Conservation (phyloP, 2,329 filamentous ascomycete species). For the Scolecobasidium constrictum region DNA sequence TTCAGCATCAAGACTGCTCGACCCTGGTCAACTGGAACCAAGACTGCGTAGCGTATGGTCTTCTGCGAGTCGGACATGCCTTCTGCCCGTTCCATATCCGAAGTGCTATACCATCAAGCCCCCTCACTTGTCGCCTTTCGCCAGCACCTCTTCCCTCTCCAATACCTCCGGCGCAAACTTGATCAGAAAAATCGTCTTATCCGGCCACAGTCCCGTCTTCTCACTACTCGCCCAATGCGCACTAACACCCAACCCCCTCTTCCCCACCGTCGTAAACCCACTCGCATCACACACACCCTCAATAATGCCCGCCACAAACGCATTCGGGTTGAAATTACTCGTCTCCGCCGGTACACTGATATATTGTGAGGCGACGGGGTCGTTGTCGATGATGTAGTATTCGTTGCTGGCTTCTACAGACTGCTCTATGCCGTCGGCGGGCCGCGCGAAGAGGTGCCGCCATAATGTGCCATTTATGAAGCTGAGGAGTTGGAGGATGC, state of each 20-base stretch:
- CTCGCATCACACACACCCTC: conserved; percentile 93
- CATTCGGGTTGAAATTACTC: conserved; percentile 91
- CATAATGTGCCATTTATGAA: conserved; percentile 91
- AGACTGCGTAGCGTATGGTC: too few species aligned
- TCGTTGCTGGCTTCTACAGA: conserved; percentile 77
- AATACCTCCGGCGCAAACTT: conserved; percentile 87
- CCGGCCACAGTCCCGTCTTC: conserved; percentile 69
- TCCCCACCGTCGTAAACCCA: conserved; percentile 65
- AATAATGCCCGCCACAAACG: conserved; percentile 87
- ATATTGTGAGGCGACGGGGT: conserved; percentile 89
- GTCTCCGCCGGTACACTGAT: conserved; percentile 91
- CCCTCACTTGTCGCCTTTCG: conserved; percentile 36
- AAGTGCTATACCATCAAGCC: too few species aligned
- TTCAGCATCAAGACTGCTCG: too few species aligned
- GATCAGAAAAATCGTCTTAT: conserved; percentile 89
- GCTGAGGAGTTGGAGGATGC: conserved; percentile 83
- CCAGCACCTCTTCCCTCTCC: conserved; percentile 77
- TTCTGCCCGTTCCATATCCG: too few species aligned
- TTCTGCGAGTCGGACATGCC: too few species aligned
- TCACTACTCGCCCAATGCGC: conserved; percentile 58
- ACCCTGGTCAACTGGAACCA: too few species aligned
- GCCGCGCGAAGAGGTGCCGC: conserved; percentile 81
- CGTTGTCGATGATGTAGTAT: conserved; percentile 99
- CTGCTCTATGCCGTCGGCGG: conserved; percentile 88
- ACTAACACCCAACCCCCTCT: conserved; percentile 45